Evolutionary conservation across 345 rosid genomes (phyloP).

Genomic region (Turritis glabra): DNA sequence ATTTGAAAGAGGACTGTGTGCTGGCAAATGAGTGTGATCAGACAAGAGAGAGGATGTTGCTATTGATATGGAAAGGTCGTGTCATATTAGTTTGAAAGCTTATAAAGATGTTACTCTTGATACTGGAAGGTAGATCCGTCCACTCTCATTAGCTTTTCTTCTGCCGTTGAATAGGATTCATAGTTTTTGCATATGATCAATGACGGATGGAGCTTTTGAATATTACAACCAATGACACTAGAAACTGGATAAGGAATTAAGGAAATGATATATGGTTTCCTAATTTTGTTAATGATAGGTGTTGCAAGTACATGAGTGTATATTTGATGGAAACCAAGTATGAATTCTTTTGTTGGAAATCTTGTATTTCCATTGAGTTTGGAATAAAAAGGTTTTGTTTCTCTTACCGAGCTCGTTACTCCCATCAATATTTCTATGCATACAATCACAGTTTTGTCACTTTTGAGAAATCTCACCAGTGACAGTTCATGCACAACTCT

Average conservation of each 20-base stretch:
- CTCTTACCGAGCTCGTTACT: background rate
- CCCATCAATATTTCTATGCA: background rate
- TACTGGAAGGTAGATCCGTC: background rate
- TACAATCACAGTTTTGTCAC: constrained; percentile 4
- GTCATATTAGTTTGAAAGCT: background rate
- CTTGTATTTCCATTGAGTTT: background rate
- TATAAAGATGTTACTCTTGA: background rate
- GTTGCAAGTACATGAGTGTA: background rate
- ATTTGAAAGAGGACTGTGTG: background rate
- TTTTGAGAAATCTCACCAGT: background rate
- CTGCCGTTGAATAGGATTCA: background rate
- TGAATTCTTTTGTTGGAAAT: background rate
- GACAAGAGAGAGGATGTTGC: constrained; percentile 1
- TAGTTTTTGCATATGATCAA: background rate
- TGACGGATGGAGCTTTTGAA: background rate
- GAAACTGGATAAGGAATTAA: background rate
- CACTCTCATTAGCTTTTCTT: background rate
- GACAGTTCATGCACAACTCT: constrained; percentile 11
- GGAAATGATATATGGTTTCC: background rate
- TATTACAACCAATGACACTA: background rate
- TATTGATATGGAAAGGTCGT: background rate
- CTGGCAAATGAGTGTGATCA: constrained; percentile 18
- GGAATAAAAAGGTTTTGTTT: background rate
- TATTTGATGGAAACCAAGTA: background rate
- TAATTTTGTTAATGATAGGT: background rate